Evolutionary conservation across 768 basidiomycete species (phyloP), one percentile per base, ranked within the genome.

Genomic region (Clavulina sp.): DNA sequence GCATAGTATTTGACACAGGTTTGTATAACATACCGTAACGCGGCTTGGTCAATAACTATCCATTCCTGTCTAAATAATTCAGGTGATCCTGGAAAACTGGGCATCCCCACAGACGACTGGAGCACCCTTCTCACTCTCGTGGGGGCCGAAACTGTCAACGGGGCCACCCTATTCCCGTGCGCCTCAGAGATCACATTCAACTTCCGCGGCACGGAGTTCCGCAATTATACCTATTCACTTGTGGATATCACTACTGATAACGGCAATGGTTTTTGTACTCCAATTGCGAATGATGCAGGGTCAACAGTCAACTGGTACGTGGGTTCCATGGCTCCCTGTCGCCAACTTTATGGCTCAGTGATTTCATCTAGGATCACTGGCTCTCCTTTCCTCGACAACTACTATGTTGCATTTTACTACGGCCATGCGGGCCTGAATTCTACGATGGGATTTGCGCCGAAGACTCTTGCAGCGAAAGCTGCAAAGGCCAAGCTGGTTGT

Each of bases 41-140:
- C n/a, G n/a, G n/a, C n/a, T n/a, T n/a, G n/a, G n/a, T n/a, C n/a
- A n/a, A 9, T 38, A 9, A 38, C 34, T 38, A 9, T 38, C 34
- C 9, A 38, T 38, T 9, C 34, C 19, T 9, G 34, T 38, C 9
- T 19, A 5, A 4, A 23, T 50, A 5, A 18, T 18, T 5, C 16
- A 34, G 53, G 53, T 49, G 48, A 49, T 40, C 53, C 53, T 19
- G 49, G 41, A 16, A 34, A 49, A n/a, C 41, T 54, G 33, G 53
- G 53, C 5, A 47, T 54, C 3, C 53, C 53, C 26, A 36, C 48
- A 19, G 36, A 50, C 49, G 53, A 54, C 49, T 54, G 53, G 53
- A 34, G 41, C 24, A 50, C 32, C 13, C 53, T 54, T 5, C 28
- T 54, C 30, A 34, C 33, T 28, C 53, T 50, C 40, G 48, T 48